Evolutionary conservation across 257 asterid species (phyloP).

Genomic region (Rubia yunnanensis): DNA sequence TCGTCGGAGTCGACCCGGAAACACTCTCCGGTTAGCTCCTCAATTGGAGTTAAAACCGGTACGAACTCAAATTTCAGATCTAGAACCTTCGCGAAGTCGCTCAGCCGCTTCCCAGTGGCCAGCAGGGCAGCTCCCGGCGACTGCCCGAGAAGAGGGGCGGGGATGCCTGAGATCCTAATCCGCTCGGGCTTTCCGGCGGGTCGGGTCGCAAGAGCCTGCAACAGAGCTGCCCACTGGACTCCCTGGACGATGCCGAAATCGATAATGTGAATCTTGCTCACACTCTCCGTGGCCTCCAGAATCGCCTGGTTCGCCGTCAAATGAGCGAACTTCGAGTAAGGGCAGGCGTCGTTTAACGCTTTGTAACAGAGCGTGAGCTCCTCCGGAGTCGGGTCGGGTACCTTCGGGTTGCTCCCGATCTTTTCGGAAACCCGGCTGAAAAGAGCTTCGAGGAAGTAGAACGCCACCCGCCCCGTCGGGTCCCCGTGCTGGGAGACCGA

Average conservation of each 20-base stretch:
- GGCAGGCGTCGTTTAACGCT: slow-evolving; percentile 81
- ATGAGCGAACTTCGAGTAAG: slow-evolving; percentile 85
- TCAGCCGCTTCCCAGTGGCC: slow-evolving; percentile 86
- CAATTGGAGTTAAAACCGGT: slow-evolving; percentile 55
- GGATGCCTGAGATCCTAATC: slow-evolving; percentile 80
- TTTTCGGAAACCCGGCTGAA: slow-evolving; percentile 33
- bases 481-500: slow-evolving; percentile 60
- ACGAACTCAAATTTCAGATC: slow-evolving; percentile 84
- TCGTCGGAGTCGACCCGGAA: slow-evolving; percentile 68
- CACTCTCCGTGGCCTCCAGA: slow-evolving; percentile 66
- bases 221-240: slow-evolving; percentile 93
- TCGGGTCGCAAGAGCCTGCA: slow-evolving; percentile 91
- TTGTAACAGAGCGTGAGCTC: slow-evolving; percentile 74
- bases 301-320: slow-evolving; percentile 92
- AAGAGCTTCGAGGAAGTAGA: slow-evolving; percentile 73
- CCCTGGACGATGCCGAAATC: slow-evolving; percentile 96
- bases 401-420: slow-evolving; percentile 18
- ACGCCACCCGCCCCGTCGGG: slow-evolving; percentile 68
- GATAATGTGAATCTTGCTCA: slow-evolving; percentile 59
- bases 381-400: slow-evolving; percentile 40
- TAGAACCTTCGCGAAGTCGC: slow-evolving; percentile 64
- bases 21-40: slow-evolving; percentile 38
- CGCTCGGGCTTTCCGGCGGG: slow-evolving; percentile 70
- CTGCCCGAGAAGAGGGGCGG: slow-evolving; percentile 62
- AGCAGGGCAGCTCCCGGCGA: slow-evolving; percentile 49